phyloP scores from a whole-genome alignment of 768 basidiomycete genomes.

The Mycena latifolia region DNA sequence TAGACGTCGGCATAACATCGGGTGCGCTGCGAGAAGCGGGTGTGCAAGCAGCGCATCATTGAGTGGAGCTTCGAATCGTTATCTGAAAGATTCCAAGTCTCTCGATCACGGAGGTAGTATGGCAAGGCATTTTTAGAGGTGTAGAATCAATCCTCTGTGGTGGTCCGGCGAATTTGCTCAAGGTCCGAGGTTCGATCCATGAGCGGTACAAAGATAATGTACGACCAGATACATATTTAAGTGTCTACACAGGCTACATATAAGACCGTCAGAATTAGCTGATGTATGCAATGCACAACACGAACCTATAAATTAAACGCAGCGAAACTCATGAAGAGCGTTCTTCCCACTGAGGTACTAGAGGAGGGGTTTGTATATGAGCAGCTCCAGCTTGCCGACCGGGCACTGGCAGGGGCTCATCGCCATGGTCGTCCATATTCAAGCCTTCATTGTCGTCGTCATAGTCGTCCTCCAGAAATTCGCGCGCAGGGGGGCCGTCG shows the following conservation, averaged over 20 bases:
- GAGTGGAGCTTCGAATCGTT: background rate
- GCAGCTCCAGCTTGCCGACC: background rate
- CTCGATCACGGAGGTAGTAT: background rate
- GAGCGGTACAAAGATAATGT: too few species aligned
- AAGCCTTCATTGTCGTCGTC: conserved; percentile 60
- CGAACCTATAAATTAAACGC: conserved; percentile 8
- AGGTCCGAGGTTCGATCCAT: too few species aligned
- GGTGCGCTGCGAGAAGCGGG: background rate
- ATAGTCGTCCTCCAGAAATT: conserved; percentile 72
- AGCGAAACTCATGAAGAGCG: background rate
- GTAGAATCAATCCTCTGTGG: too few species aligned
- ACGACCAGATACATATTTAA: too few species aligned
- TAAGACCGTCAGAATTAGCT: too few species aligned
- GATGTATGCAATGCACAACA: background rate
- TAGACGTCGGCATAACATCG: conserved; percentile 4
- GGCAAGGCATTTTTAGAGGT: background rate
- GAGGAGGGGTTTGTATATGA: background rate
- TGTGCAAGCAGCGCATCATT: background rate
- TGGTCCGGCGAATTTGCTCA: too few species aligned
- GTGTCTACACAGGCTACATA: too few species aligned
- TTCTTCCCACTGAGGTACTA: background rate
- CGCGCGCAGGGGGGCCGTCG: conserved; percentile 77
- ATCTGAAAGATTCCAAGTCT: too few species aligned
- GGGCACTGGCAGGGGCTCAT: background rate
- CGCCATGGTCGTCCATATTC: conserved; percentile 8